A percentile compares a stretch with the other conserved stretches of the same genome.
phyloP scores from a whole-genome alignment of 1,139 yeast species.

The Kluyveromyces sp. region DNA sequence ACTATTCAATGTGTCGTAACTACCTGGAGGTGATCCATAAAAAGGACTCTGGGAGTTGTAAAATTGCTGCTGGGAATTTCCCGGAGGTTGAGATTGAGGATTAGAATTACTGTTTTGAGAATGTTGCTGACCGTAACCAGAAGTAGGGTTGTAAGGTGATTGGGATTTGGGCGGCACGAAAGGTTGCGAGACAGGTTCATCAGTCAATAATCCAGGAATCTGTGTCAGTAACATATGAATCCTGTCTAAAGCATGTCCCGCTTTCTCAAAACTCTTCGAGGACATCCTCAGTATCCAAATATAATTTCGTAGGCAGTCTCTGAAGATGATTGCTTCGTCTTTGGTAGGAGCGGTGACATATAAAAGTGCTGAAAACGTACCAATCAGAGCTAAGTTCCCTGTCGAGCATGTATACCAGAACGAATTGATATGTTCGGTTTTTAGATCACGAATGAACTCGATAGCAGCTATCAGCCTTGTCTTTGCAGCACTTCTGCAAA shows the following conservation, averaged over 20 bases:
- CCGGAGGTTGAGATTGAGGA: slow-evolving; percentile 9
- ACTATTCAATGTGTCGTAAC: slow-evolving; percentile 10
- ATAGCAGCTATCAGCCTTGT: slow-evolving; percentile 75
- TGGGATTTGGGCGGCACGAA: slow-evolving; percentile 14
- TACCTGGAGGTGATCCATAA: slow-evolving; percentile 5
- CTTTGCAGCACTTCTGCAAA: slow-evolving; percentile 79
- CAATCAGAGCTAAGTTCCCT: slow-evolving; percentile 70
- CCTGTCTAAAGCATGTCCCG: slow-evolving; percentile 58
- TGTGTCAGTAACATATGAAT: slow-evolving; percentile 60
- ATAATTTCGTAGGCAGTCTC: slow-evolving; percentile 65
- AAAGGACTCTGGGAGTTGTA: slow-evolving; percentile 9
- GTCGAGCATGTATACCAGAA: slow-evolving; percentile 86
- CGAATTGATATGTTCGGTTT: slow-evolving; percentile 75
- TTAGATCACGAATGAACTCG: slow-evolving; percentile 67
- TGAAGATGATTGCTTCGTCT: slow-evolving; percentile 58
- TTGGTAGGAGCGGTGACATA: slow-evolving; percentile 52
- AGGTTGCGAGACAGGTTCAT: slow-evolving; percentile 29
- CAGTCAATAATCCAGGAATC: slow-evolving; percentile 58
- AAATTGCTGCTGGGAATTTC: slow-evolving; percentile 11
- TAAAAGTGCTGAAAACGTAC: slow-evolving; percentile 76
- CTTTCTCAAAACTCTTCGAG: slow-evolving; percentile 69
- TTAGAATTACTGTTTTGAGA: slow-evolving; percentile 2
- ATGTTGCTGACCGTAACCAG: slow-evolving; percentile 7
- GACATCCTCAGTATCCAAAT: slow-evolving; percentile 68
- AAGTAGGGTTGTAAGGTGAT: slow-evolving; percentile 29